A percentile compares a stretch with the other conserved stretches of the same genome.
These are phyloP conservation scores for Tilletia horrida DNA, from an alignment of 1,284 basidiomycete species.

Conservation along the genomic window DNA sequence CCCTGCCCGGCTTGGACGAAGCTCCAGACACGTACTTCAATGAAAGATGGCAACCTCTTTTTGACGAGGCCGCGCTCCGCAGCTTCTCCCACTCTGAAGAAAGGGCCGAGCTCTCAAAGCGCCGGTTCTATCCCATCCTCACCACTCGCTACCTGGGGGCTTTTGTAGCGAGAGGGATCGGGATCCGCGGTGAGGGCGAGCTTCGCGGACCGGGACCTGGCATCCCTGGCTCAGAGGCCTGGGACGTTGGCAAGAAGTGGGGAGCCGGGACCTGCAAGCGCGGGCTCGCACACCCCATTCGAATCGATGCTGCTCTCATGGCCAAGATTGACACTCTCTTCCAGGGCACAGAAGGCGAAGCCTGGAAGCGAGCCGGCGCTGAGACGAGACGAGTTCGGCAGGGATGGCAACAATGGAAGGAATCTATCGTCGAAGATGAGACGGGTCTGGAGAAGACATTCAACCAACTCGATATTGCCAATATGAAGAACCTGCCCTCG, in stretches of 20 bases:
- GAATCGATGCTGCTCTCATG: conserved; percentile 36
- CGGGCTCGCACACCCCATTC: conserved; percentile 47
- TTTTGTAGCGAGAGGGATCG: conserved; percentile 49
- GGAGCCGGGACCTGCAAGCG: conserved; percentile 54
- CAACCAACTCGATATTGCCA: conserved; percentile 38
- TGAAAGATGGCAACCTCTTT: conserved; percentile 50
- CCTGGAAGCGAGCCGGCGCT: conserved; percentile 44
- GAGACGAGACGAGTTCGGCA: conserved; percentile 37
- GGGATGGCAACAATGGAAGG: conserved; percentile 49
- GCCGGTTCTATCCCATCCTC: conserved; percentile 43
- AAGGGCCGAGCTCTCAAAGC: conserved; percentile 42
- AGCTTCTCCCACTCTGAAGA: conserved; percentile 47
- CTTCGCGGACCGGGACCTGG: conserved; percentile 48
- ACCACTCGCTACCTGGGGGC: conserved; percentile 47
- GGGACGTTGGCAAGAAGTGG: conserved; percentile 54
- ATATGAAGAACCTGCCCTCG: conserved; percentile 45
- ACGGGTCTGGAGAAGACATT: conserved; percentile 46
- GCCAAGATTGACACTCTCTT: conserved; percentile 42
- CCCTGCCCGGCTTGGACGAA: conserved; percentile 44
- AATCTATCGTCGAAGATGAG: conserved; percentile 51
- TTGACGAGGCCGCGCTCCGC: conserved; percentile 44
- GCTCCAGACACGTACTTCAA: conserved; percentile 50
- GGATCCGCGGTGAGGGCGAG: conserved; percentile 49
- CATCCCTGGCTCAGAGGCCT: conserved; percentile 44
- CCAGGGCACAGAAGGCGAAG: conserved; percentile 29